Conservation (phyloP, 129 eudicot genomes). For the Pulicaria dysenterica region DNA sequence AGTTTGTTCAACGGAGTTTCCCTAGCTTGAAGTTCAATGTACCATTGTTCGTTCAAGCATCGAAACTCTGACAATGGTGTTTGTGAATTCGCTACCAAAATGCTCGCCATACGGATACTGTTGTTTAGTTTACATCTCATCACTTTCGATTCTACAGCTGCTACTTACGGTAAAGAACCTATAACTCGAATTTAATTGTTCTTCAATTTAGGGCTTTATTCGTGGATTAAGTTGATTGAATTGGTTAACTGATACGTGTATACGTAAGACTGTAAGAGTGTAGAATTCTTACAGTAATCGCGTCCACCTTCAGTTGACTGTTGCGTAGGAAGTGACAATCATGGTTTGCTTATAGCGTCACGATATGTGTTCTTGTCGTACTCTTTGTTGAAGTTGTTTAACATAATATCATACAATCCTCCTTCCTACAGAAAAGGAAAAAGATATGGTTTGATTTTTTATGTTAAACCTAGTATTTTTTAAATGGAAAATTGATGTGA, state of each 20-base stretch:
- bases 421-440: not conserved
- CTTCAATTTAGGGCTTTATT: constrained; percentile 11
- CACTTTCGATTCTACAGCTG: constrained; percentile 43
- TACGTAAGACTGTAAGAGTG: not conserved
- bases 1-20: constrained; percentile 31
- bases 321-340: not conserved
- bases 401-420: too few relatives aligned
- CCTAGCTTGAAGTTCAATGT: constrained; percentile 40
- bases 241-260: not conserved
- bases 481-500: not conserved
- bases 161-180: constrained; percentile 40
- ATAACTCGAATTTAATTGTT: not conserved
- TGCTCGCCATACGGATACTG: constrained; percentile 40
- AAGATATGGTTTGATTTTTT: not conserved
- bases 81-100: constrained; percentile 41
- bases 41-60: not conserved
- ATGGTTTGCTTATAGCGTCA: not conserved
- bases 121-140: constrained; percentile 42
- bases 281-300: not conserved
- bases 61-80: constrained; percentile 42
- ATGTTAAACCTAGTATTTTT: constrained; percentile 5
- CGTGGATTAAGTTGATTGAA: not conserved
- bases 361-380: not conserved
- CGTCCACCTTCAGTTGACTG: constrained; percentile 8
- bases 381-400: too few relatives aligned